Conservation (phyloP, 306 rosid species). For the Rubus idaeus region DNA sequence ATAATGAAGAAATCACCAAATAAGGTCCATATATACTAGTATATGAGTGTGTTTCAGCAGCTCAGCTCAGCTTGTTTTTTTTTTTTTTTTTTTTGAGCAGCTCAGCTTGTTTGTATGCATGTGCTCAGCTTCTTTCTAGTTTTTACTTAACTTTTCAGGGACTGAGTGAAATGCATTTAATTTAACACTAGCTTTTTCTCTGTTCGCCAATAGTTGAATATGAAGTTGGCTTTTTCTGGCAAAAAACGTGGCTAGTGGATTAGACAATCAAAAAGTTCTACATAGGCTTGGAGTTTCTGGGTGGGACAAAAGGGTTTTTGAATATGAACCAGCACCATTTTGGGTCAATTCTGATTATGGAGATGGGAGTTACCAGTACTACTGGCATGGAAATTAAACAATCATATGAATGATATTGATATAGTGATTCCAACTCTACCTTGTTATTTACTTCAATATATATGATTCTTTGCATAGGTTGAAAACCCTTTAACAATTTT, state of each 20-base stretch:
- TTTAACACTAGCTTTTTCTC: not conserved
- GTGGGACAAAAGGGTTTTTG: not conserved
- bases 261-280: not conserved
- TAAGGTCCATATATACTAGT: not conserved
- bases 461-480: not conserved
- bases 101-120: not conserved
- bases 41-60: too few relatives aligned
- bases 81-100: too few relatives aligned
- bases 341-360: not conserved
- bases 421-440: not conserved
- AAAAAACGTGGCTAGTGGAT: not conserved
- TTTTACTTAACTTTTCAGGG: not conserved
- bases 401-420: not conserved
- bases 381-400: not conserved
- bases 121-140: not conserved
- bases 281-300: not conserved
- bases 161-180: not conserved
- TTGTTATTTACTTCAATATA: not conserved
- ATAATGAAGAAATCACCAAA: constrained; percentile 1
- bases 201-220: not conserved
- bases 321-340: not conserved
- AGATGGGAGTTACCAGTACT: constrained; percentile 7
- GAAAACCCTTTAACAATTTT: not conserved
- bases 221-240: constrained; percentile 6
- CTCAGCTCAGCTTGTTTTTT: not conserved